Conservation (phyloP, 2,329 filamentous ascomycete species). For the Hypoxylon sp. region DNA sequence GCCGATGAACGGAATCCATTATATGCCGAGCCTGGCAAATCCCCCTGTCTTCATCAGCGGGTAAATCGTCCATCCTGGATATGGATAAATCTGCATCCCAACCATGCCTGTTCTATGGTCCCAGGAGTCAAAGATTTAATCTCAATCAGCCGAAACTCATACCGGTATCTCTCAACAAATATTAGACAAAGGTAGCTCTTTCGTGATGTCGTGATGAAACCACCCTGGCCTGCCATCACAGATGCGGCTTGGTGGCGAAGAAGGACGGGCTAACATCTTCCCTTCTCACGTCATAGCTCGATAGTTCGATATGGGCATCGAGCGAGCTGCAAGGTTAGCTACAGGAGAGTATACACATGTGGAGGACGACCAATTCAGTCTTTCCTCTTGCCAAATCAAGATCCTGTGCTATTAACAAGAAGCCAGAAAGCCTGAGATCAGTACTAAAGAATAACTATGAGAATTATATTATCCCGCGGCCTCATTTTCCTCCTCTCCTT, state of each 20-base stretch:
- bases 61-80: conserved; percentile 20
- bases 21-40: neutral
- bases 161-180: conserved; percentile 24
- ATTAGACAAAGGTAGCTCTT: neutral
- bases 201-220: conserved; percentile 22
- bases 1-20: conserved; percentile 20
- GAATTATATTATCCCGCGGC: neutral
- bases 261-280: neutral
- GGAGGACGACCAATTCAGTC: neutral
- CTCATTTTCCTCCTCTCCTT: conserved; percentile 7
- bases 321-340: neutral
- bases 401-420: neutral
- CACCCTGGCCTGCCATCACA: conserved; percentile 10
- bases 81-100: conserved; percentile 36
- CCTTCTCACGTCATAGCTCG: neutral
- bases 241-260: conserved; percentile 7
- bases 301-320: neutral
- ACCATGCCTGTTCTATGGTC: conserved; percentile 15
- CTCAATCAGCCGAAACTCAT: conserved; percentile 18
- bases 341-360: neutral
- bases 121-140: conserved; percentile 21
- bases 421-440: neutral
- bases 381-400: conserved; percentile 4
- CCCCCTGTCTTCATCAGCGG: conserved; percentile 22
- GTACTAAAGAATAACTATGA: conserved; percentile 16